These are phyloP conservation scores for Pyrenochaeta sp. DNA, from an alignment of 2,329 filamentous ascomycete genomes.

Conservation along the genomic window DNA sequence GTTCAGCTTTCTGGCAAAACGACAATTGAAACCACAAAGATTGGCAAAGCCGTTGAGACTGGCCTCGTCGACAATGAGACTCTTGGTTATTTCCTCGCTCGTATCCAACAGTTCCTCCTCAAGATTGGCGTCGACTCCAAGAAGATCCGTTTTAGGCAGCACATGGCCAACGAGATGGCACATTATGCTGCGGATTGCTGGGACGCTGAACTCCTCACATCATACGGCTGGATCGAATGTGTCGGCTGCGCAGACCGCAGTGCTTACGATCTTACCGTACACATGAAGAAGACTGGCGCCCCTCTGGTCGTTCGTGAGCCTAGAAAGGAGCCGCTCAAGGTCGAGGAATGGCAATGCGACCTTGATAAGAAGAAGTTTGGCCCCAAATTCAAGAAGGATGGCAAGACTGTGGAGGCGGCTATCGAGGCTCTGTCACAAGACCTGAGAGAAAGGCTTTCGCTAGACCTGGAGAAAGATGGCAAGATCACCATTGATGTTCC, in stretches of 20 bases:
- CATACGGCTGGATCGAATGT: conserved; percentile 97
- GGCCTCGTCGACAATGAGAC: conserved; percentile 96
- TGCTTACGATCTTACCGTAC: conserved; percentile 91
- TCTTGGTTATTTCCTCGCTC: conserved; percentile 93
- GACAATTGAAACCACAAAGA: conserved; percentile 72
- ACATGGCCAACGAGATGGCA: conserved; percentile 90
- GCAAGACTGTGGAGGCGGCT: conserved; percentile 82
- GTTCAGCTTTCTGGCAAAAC: conserved; percentile 90
- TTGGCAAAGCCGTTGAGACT: conserved; percentile 84
- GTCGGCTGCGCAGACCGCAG: conserved; percentile 96
- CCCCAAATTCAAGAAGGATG: conserved; percentile 89
- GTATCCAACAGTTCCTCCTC: conserved; percentile 88
- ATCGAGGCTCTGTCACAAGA: conserved; percentile 80
- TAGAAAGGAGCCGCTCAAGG: conserved; percentile 75
- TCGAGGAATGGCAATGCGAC: conserved; percentile 88
- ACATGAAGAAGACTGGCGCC: conserved; percentile 89
- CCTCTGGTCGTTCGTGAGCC: conserved; percentile 85
- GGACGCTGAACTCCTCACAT: conserved; percentile 93
- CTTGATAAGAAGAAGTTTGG: conserved; percentile 96
- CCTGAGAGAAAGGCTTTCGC: conserved; percentile 78
- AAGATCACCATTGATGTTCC: conserved; percentile 80
- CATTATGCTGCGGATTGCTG: conserved; percentile 98
- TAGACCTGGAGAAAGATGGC: conserved; percentile 75
- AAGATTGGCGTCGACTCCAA: conserved; percentile 85
- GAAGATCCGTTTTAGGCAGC: conserved; percentile 95